Evolutionary conservation across 768 basidiomycete genomes (phyloP), one percentile per base, ranked within the genome.

Genomic region (Collybiopsis confluens): DNA sequence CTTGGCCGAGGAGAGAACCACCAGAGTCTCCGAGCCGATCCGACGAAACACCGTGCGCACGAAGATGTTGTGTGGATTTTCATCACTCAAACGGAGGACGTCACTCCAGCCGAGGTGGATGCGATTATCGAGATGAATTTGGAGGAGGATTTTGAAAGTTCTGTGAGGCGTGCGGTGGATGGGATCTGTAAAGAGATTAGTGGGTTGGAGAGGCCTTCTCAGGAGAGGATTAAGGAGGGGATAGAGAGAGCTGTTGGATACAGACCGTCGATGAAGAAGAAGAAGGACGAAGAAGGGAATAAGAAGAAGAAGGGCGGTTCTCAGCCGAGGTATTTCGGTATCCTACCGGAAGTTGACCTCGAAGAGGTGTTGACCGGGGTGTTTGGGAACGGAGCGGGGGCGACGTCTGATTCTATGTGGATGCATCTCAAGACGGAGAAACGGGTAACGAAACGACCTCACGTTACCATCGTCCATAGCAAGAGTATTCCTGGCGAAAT

Each of bases 41-140:
- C 51, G 4, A 65, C 62, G 9, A 52, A 64, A 15, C 64, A 69
- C 16, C 79, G 77, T 52, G 61, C 68, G 24, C 90, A 98, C 68
- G 94, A 97, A 67, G 74, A 80, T 4, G 80, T 95, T 18, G 67
- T 98, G n/a, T 85, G 85, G 83, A 75, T 73, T 68, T 98, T 99
- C 71, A 70, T 98, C 50, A 72, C 69, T 23, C 57, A 70, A n/a
- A 66, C 73, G 0, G 82, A 94, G 58, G 77, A 81, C 58, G 83
- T 98, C 7, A 67, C 76, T 1, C 70, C 73, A 1, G 60, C 61
- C 15, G 85, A 92, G 65, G 85, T 90, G 5, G 87, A 92, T 56
- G 82, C 66, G 1, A 73, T 75, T 2, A 70, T 98, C 18, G 80
- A 88, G 33, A 88, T 92, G 83, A 62, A 80, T 42, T 52, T 88